phyloP scores from a whole-genome alignment of 352 stramenopile genomes.

The Globisporangium mamillatum region DNA sequence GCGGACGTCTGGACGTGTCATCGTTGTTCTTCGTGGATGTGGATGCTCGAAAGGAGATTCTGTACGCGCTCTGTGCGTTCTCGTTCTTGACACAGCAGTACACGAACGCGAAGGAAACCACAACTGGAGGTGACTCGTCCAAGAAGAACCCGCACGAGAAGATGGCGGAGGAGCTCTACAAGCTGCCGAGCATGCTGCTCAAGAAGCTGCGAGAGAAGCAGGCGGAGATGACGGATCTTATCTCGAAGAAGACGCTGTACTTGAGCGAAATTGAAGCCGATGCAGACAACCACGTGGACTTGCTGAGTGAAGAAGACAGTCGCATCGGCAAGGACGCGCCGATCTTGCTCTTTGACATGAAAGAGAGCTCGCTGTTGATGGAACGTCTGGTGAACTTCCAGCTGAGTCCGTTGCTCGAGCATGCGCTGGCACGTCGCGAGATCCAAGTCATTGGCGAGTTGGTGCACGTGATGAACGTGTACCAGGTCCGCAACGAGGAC shows the following conservation, averaged over 20 bases:
- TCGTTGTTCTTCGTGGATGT: slow-evolving; percentile 74
- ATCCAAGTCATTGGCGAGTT: slow-evolving; percentile 55
- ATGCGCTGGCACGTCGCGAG: slow-evolving; percentile 62
- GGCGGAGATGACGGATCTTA: slow-evolving; percentile 42
- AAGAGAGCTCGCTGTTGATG: slow-evolving; percentile 61
- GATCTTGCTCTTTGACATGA: slow-evolving; percentile 82
- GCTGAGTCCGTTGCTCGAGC: slow-evolving; percentile 71
- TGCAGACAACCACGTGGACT: slow-evolving; percentile 45
- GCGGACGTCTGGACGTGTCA: slow-evolving; percentile 66
- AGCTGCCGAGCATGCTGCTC: slow-evolving; percentile 56
- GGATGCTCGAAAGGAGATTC: slow-evolving; percentile 56
- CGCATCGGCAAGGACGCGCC: slow-evolving; percentile 71
- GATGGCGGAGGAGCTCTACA: slow-evolving; percentile 68
- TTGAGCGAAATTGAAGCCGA: slow-evolving; percentile 65
- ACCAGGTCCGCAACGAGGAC: slow-evolving; percentile 20
- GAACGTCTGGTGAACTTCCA: slow-evolving; percentile 76
- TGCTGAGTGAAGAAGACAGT: slow-evolving; percentile 54
- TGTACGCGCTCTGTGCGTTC: slow-evolving; percentile 82
- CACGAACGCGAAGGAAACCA: slow-evolving; percentile 23
- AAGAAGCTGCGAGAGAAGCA: slow-evolving; percentile 63
- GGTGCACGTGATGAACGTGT: slow-evolving; percentile 56
- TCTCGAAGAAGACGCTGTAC: slow-evolving; percentile 74
- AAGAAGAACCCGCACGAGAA: slow-evolving; percentile 27
- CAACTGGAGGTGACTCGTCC: not conserved
- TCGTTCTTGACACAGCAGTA: slow-evolving; percentile 71